phyloP scores from a whole-genome alignment of 805 yeast species.

The Yamadazyma philogaea region DNA sequence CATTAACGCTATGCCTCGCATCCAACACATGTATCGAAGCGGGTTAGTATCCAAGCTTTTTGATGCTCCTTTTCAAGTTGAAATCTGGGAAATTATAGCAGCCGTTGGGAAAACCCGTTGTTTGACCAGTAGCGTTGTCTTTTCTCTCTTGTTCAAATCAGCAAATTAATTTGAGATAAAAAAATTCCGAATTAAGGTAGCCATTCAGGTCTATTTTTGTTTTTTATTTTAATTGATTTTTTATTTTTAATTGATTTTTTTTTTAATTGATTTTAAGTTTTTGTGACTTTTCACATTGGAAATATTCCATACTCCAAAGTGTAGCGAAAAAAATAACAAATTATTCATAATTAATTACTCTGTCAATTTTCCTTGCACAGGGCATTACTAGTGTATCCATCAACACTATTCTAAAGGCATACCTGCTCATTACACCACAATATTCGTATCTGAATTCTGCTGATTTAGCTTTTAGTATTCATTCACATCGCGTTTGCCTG shows the following conservation, averaged over 20 bases:
- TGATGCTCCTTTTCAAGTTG: too few relatives aligned
- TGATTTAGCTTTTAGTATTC: neutral
- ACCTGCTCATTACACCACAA: neutral
- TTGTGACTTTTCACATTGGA: neutral
- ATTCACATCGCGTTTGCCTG: conserved; percentile 3
- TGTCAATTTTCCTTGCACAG: neutral
- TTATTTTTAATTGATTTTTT: neutral
- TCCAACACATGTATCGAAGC: too few relatives aligned
- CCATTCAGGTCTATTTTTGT: neutral
- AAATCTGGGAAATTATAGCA: too few relatives aligned
- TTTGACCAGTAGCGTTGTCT: too few relatives aligned
- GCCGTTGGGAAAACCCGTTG: too few relatives aligned
- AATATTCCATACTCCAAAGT: conserved; percentile 3
- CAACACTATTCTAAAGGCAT: neutral
- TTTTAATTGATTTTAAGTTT: neutral
- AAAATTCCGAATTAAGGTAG: neutral
- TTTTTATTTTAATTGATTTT: neutral
- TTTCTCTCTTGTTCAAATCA: neutral
- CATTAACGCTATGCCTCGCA: too few relatives aligned
- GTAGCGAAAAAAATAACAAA: neutral
- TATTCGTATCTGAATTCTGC: neutral
- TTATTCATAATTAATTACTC: conserved; percentile 1
- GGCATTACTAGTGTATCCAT: neutral
- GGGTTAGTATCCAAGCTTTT: too few relatives aligned
- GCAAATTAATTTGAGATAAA: too few relatives aligned